Evolutionary conservation across 352 stramenopile species (phyloP).

Genomic region (Globisporangium acanthophoron): DNA sequence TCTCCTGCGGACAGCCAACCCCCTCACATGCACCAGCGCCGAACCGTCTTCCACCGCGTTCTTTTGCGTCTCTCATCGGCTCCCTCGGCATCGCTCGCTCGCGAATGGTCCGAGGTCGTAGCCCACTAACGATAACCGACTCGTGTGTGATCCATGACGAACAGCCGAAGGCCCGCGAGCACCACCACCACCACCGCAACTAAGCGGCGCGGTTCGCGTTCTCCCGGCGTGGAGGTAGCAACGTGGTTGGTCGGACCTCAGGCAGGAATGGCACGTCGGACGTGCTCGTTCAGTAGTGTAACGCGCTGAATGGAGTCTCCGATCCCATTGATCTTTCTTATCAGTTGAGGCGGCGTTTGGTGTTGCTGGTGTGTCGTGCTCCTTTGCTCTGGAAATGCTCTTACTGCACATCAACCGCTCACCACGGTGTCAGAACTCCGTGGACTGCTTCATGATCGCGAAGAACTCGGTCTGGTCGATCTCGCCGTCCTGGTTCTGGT

Average conservation of each 20-base stretch:
- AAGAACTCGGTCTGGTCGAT: constrained; percentile 91
- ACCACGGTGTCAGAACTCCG: constrained; percentile 39
- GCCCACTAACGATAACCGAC: constrained; percentile 13
- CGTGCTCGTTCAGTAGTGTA: constrained; percentile 4
- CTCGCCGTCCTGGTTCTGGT: constrained; percentile 90
- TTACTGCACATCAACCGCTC: not conserved
- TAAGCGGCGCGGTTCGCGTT: constrained; percentile 24
- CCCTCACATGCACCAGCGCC: not conserved
- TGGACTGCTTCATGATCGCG: constrained; percentile 84
- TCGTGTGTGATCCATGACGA: constrained; percentile 10
- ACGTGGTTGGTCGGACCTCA: constrained; percentile 11
- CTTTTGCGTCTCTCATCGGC: constrained; percentile 29
- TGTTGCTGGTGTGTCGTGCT: no score
- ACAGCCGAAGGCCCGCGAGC: constrained; percentile 63
- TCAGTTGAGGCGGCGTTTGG: not conserved
- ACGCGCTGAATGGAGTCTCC: constrained; percentile 10
- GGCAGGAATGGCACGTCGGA: constrained; percentile 16
- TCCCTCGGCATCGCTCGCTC: constrained; percentile 28
- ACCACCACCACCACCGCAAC: constrained; percentile 80
- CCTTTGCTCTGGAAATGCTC: no score
- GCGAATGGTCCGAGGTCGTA: constrained; percentile 34
- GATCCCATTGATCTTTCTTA: constrained; percentile 27
- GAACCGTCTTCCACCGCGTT: not conserved
- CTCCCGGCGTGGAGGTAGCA: constrained; percentile 5
- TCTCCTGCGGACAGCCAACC: not conserved